A percentile compares a stretch with the other conserved stretches of the same genome.
These are phyloP conservation scores for Arthonia radiata DNA, from an alignment of 495 filamentous ascomycete genomes.

Conservation along the genomic window DNA sequence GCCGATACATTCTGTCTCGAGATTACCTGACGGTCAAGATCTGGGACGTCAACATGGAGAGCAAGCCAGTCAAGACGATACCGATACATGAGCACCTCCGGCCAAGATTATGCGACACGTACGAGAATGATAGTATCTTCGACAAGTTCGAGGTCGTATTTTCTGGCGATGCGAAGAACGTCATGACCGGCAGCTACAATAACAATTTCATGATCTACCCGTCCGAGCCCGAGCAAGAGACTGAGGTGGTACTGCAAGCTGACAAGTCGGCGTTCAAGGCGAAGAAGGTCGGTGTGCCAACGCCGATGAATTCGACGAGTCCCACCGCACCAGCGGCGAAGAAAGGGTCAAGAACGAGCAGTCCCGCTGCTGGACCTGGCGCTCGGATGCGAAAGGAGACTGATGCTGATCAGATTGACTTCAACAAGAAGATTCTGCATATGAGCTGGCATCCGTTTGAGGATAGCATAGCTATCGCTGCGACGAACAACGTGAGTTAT, in stretches of 20 bases:
- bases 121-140: slow-evolving; percentile 98
- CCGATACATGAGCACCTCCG: slow-evolving; percentile 94
- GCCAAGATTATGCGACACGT: slow-evolving; percentile 87
- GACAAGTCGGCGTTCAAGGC: slow-evolving; percentile 99
- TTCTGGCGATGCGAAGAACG: slow-evolving; percentile 91
- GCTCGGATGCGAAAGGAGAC: slow-evolving; percentile 97
- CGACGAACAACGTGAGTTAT: slow-evolving; percentile 85
- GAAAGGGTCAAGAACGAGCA: slow-evolving; percentile 63
- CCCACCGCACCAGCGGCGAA: slow-evolving; percentile 39
- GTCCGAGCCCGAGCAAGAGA: slow-evolving; percentile 81
- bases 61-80: slow-evolving; percentile 90
- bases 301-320: slow-evolving; percentile 69
- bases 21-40: slow-evolving; percentile 99
- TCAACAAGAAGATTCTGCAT: slow-evolving; percentile 99
- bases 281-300: slow-evolving; percentile 96
- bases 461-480: slow-evolving; percentile 97
- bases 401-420: slow-evolving; percentile 97
- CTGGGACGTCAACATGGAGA: slow-evolving; percentile 98
- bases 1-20: slow-evolving; percentile 86
- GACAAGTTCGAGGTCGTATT: slow-evolving; percentile 99
- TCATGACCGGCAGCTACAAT: slow-evolving; percentile 99
- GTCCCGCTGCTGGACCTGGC: slow-evolving; percentile 60
- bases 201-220: slow-evolving; percentile 99
- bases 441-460: slow-evolving; percentile 99
- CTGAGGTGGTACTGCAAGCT: slow-evolving; percentile 88